Evolutionary conservation across 2,329 filamentous ascomycete genomes (phyloP).

Genomic region (Chaetothyriales sp.): DNA sequence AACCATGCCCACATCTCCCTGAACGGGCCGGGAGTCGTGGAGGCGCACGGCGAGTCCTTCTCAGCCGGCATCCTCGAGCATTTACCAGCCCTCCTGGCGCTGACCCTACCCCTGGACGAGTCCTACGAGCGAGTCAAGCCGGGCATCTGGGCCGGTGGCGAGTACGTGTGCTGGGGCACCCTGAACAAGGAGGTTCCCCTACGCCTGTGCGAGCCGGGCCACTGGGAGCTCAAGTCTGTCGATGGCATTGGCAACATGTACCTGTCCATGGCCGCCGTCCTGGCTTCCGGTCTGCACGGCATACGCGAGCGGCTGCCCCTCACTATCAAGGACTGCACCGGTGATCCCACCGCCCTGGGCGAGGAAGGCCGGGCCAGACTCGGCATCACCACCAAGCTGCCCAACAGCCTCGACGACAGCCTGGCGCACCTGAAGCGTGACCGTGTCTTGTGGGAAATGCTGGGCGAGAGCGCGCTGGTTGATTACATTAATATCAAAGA

Average conservation of each 20-base stretch:
- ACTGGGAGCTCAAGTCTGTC: slow-evolving; percentile 67
- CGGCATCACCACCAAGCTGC: slow-evolving; percentile 25
- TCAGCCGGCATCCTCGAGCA: slow-evolving; percentile 57
- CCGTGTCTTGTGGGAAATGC: slow-evolving; percentile 16
- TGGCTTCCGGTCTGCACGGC: slow-evolving; percentile 46
- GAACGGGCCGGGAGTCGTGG: slow-evolving; percentile 26
- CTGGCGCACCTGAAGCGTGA: slow-evolving; percentile 22
- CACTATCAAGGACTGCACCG: slow-evolving; percentile 21
- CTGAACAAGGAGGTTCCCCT: slow-evolving; percentile 66
- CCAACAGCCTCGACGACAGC: slow-evolving; percentile 23
- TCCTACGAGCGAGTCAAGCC: slow-evolving; percentile 57
- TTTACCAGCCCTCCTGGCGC: slow-evolving; percentile 50
- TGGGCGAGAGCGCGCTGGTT: slow-evolving; percentile 19
- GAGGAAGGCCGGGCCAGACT: slow-evolving; percentile 20
- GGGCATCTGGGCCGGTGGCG: slow-evolving; percentile 62
- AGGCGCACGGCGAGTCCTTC: slow-evolving; percentile 41
- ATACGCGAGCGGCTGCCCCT: slow-evolving; percentile 24
- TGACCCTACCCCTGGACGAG: slow-evolving; percentile 48
- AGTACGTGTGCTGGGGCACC: slow-evolving; percentile 65
- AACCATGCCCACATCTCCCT: slow-evolving; percentile 58
- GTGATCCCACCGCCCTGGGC: slow-evolving; percentile 23
- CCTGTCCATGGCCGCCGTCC: slow-evolving; percentile 46
- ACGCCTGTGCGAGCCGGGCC: slow-evolving; percentile 47
- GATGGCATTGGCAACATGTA: slow-evolving; percentile 72
- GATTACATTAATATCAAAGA: slow-evolving; percentile 22